Conservation (phyloP, 1,284 basidiomycete genomes). For the Moniliophthora roreri region DNA sequence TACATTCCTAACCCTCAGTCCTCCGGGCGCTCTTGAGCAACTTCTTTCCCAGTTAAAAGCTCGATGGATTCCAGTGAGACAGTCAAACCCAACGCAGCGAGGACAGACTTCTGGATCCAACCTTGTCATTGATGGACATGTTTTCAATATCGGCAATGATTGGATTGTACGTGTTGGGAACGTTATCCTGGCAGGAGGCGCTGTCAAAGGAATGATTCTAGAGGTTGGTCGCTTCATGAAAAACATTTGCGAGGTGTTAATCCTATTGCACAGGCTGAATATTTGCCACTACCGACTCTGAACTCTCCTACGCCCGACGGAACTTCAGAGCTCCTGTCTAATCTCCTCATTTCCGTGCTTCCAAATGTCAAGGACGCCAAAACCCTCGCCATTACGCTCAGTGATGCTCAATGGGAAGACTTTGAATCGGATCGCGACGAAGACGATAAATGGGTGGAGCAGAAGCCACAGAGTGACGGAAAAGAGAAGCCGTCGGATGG, state of each 20-base stretch:
- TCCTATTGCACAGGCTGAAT: conserved; percentile 57
- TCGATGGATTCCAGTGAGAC: conserved; percentile 70
- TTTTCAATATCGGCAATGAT: conserved; percentile 72
- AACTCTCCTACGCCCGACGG: conserved; percentile 59
- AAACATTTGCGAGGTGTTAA: background rate
- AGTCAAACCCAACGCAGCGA: conserved; percentile 41
- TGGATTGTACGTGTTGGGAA: conserved; percentile 81
- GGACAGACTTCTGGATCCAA: conserved; percentile 58
- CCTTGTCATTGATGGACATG: conserved; percentile 63
- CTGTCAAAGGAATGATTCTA: conserved; percentile 74
- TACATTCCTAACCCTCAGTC: conserved; percentile 71
- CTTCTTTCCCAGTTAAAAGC: conserved; percentile 69
- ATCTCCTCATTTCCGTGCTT: conserved; percentile 68
- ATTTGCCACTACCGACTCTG: conserved; percentile 68
- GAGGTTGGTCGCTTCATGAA: conserved; percentile 50
- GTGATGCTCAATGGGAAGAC: conserved; percentile 75
- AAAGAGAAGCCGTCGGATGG: conserved; percentile 33
- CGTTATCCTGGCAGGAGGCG: conserved; percentile 69
- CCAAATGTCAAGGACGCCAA: conserved; percentile 69
- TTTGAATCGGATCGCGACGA: conserved; percentile 74
- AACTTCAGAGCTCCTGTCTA: conserved; percentile 69
- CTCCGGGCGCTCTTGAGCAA: conserved; percentile 71
- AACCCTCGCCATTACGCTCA: conserved; percentile 72
- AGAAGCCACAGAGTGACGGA: conserved; percentile 24
- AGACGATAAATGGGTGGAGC: conserved; percentile 32